Conservation (phyloP, 2,329 filamentous ascomycete species). For the Tolypocladium pustulatum region DNA sequence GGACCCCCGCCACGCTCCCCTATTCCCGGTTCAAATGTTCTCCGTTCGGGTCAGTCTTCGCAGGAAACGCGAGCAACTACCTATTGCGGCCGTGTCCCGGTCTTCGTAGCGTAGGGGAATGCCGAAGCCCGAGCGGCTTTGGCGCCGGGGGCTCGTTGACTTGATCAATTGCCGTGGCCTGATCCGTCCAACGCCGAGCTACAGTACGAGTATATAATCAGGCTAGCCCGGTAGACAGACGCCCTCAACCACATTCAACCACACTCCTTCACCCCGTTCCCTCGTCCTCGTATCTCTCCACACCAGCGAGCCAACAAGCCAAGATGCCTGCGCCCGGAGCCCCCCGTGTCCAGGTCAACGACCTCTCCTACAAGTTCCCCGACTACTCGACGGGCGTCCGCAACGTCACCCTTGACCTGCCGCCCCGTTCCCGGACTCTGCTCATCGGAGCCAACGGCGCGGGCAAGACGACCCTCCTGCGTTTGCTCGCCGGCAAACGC, state of each 20-base stretch:
- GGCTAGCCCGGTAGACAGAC: not conserved
- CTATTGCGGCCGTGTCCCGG: not conserved
- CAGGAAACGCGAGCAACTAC: not conserved
- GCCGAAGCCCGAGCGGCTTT: not conserved
- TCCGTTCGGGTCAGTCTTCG: not conserved
- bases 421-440: constrained; percentile 74
- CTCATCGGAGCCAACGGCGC: constrained; percentile 95
- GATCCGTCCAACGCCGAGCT: not conserved
- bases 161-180: not conserved
- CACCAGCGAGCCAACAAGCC: not conserved
- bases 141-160: not conserved
- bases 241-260: not conserved
- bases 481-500: constrained; percentile 88
- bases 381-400: constrained; percentile 72
- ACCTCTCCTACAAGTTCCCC: constrained; percentile 81
- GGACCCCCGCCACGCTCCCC: too few relatives aligned
- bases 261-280: not conserved
- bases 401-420: constrained; percentile 65
- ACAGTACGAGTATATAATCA: not conserved
- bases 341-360: constrained; percentile 60
- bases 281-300: not conserved
- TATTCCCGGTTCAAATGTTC: too few relatives aligned
- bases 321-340: constrained; percentile 18
- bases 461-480: constrained; percentile 92
- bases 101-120: not conserved